Percentiles rank a stretch among this genome's conserved stretches.
phyloP scores from a whole-genome alignment of 140 eudicot species.

The Bidens hawaiensis region DNA sequence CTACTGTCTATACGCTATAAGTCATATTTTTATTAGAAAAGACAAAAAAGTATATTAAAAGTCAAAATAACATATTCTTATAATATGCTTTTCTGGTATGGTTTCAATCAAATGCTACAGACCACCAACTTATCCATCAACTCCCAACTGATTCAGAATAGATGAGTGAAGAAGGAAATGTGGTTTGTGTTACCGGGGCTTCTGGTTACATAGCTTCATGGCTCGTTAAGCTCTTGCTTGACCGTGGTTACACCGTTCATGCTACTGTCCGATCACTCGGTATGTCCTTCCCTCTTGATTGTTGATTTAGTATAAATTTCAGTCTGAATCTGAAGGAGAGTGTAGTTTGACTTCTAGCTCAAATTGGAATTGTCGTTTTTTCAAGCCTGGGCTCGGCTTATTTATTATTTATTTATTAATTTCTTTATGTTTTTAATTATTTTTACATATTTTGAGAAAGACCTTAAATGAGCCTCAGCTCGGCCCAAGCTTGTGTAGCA shows the following conservation, averaged over 20 bases:
- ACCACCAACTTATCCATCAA: background rate
- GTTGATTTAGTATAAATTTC: background rate
- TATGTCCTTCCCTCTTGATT: conserved; percentile 11
- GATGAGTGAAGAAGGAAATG: conserved; percentile 33
- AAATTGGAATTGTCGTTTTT: too few species aligned
- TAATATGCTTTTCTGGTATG: background rate
- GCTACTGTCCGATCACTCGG: conserved; percentile 48
- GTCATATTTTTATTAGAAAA: too few species aligned
- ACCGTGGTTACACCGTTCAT: conserved; percentile 43
- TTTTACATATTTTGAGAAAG: too few species aligned
- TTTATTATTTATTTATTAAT: too few species aligned
- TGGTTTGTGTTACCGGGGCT: conserved; percentile 55
- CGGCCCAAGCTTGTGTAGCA: too few species aligned
- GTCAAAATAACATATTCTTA: background rate
- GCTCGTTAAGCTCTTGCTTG: conserved; percentile 38
- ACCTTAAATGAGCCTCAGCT: too few species aligned
- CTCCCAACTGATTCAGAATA: conserved; percentile 31
- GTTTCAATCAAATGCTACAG: background rate
- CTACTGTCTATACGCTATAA: too few species aligned
- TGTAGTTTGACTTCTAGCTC: too few species aligned
- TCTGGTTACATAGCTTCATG: conserved; percentile 47
- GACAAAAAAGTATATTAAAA: too few species aligned
- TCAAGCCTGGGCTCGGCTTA: too few species aligned
- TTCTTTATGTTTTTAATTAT: too few species aligned
- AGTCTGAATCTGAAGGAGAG: background rate